phyloP scores from a whole-genome alignment of 345 rosid species.

The Gossypium turneri region DNA sequence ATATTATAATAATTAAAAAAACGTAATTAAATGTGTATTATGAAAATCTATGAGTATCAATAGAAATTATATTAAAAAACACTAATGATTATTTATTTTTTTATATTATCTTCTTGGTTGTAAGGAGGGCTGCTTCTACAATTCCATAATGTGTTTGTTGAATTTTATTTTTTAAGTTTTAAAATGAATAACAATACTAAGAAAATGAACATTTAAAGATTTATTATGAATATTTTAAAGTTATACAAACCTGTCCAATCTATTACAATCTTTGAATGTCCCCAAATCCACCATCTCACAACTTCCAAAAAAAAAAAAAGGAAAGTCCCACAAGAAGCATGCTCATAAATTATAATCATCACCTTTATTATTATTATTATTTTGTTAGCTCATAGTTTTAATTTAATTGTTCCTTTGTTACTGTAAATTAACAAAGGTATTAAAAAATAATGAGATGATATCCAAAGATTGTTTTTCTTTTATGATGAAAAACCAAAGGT shows the following conservation, averaged over 20 bases:
- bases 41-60: no score
- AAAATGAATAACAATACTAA: not conserved
- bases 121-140: not conserved
- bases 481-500: no score
- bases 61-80: not conserved
- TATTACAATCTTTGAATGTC: slow-evolving; percentile 8
- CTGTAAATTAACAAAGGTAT: not conserved
- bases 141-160: slow-evolving; percentile 8
- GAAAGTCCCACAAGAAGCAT: slow-evolving; percentile 20
- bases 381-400: not conserved
- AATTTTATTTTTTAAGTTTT: not conserved
- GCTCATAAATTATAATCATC: slow-evolving; percentile 18
- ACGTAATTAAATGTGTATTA: no score
- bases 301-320: not conserved
- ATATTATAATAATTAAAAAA: no score
- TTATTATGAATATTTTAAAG: not conserved
- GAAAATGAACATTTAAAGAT: slow-evolving; percentile 13
- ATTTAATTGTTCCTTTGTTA: not conserved
- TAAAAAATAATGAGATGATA: no score
- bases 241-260: slow-evolving; percentile 8
- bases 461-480: no score
- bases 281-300: not conserved
- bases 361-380: not conserved
- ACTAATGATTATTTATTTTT: not conserved
- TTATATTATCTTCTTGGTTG: not conserved